Conservation (phyloP, 345 rosid genomes). For the Syzygium aqueum region DNA sequence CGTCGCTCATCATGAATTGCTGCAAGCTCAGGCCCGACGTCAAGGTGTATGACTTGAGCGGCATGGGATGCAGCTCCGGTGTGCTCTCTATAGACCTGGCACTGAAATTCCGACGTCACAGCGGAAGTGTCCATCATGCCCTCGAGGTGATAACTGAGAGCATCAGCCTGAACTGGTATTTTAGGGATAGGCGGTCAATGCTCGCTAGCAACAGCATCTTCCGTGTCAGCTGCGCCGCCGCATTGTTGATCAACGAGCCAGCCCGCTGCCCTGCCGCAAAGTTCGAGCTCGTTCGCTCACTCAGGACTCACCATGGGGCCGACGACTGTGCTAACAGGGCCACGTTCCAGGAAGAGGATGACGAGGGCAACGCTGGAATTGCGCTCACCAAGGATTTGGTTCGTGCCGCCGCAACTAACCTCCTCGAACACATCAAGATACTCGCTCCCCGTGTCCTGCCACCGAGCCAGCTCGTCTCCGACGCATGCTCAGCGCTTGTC, state of each 20-base stretch:
- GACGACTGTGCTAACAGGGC: conserved; percentile 11
- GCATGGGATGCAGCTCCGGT: conserved; percentile 19
- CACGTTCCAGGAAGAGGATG: conserved; percentile 12
- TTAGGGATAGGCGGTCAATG: conserved; percentile 11
- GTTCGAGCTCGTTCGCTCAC: conserved; percentile 5
- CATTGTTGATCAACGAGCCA: conserved; percentile 5
- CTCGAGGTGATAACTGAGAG: conserved; percentile 8
- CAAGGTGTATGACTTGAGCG: conserved; percentile 9
- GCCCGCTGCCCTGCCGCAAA: background rate
- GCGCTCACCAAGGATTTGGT: conserved; percentile 10
- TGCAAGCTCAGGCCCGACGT: conserved; percentile 8
- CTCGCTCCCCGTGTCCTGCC: conserved; percentile 13
- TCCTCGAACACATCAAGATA: conserved; percentile 4
- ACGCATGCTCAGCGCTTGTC: background rate
- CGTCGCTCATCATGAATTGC: conserved; percentile 3
- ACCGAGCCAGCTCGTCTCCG: background rate
- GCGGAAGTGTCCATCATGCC: background rate
- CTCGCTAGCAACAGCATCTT: conserved; percentile 16
- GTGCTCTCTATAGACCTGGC: conserved; percentile 5
- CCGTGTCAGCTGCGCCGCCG: conserved; percentile 11
- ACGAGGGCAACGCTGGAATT: conserved; percentile 2
- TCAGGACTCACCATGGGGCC: conserved; percentile 13
- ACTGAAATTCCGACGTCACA: background rate
- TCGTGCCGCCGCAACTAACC: background rate
- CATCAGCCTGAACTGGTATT: conserved; percentile 15